These are phyloP conservation scores for Aaosphaeria pasadenensis DNA, from an alignment of 2,329 filamentous ascomycete species.

Conservation along the genomic window DNA sequence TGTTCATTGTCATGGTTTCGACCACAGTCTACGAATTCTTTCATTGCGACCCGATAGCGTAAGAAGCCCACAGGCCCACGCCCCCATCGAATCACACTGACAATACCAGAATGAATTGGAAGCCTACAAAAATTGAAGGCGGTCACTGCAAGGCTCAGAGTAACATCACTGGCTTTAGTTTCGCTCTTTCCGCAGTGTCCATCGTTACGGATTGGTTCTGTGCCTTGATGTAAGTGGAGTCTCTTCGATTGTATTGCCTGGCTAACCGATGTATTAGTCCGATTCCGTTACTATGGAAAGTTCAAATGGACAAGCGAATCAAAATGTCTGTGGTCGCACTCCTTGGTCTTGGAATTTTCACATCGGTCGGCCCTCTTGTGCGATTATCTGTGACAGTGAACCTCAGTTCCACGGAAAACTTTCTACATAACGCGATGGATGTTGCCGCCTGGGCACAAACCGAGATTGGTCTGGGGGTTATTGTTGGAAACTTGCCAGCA, in stretches of 20 bases:
- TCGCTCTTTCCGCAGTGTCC: neutral
- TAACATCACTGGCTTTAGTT: neutral
- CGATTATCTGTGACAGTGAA: neutral
- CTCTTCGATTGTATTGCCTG: no score
- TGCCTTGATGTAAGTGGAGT: neutral
- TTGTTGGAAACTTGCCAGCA: neutral
- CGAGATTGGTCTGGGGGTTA: neutral
- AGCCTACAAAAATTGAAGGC: no score
- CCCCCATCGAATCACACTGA: no score
- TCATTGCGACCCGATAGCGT: no score
- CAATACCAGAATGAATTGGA: no score
- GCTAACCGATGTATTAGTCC: slow-evolving; percentile 4
- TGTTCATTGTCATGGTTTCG: neutral
- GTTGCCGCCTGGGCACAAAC: neutral
- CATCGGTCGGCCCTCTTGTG: neutral
- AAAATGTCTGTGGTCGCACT: slow-evolving; percentile 14
- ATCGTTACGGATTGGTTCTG: neutral
- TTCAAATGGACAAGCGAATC: slow-evolving; percentile 16
- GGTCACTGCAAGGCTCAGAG: no score
- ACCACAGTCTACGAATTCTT: neutral
- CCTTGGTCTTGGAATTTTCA: slow-evolving; percentile 13
- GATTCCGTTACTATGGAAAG: slow-evolving; percentile 18
- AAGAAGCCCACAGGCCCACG: no score
- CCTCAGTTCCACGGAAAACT: neutral
- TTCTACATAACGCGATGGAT: neutral